Evolutionary conservation across 1,284 basidiomycete species (phyloP), one percentile per base, ranked within the genome.

Genomic region (Pseudozyma tsukubaensis): DNA sequence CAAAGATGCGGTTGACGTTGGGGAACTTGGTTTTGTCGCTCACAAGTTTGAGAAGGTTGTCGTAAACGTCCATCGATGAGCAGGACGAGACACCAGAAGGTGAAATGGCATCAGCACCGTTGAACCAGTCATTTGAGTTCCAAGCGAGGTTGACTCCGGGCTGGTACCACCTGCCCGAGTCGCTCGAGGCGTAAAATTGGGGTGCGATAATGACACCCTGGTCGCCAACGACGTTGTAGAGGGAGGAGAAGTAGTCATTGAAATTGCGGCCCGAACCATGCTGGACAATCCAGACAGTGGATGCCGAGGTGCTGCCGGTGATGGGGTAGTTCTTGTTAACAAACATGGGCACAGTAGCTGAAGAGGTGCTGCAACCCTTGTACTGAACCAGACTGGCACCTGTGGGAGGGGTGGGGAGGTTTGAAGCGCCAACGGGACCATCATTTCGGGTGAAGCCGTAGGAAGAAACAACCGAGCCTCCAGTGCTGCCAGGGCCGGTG

Each of bases 41-140:
- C 32, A 77, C 56, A 9, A 40, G 56, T 1, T 54, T 32, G 14
- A 78, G 32, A 12, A 79, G 54, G 21, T 65, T 47, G 39, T 79
- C 77, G 61, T 67, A 66, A 6, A 76, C 61, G 39, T 79, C 77
- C 14, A 66, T 65, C 7, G 76, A 70, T n/a, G 72, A 76, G 66
- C 73, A 72, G 24, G 32, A 37, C 1, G 11, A 9, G 13, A 53
- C 54, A 24, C 52, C 63, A 6, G 36, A 21, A 10, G 69, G 69
- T 10, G 63, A 53, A 13, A 72, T 54, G 13, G 69, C 62, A 52
- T 72, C 69, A 12, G 54, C 62, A 29, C 69, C 69, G n/a, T 55
- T 40, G 34, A 14, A 21, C 62, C 62, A 72, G 13, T 66, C 63
- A 40, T 72, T 72, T 19, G 12, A 40, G 48, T 55, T 51, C 72